These are phyloP conservation scores for Macadamia integrifolia DNA, from an alignment of 164 flowering plant species.

Conservation along the genomic window DNA sequence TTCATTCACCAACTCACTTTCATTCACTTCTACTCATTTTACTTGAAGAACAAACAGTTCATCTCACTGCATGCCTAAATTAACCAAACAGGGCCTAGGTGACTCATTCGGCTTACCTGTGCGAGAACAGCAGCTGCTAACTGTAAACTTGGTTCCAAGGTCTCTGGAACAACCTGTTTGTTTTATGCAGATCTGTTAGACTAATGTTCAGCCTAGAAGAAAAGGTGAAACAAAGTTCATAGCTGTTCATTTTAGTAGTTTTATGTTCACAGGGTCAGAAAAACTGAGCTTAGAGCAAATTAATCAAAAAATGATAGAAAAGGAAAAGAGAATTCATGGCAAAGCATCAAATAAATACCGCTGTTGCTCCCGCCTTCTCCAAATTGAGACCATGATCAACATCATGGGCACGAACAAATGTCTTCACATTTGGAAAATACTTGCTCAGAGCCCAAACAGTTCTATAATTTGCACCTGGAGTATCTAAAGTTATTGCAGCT, in stretches of 20 bases:
- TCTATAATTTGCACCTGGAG: conserved; percentile 99
- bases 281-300: not conserved
- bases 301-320: not conserved
- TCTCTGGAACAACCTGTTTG: conserved; percentile 94
- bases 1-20: too few species aligned
- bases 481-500: conserved; percentile 91
- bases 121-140: conserved; percentile 99
- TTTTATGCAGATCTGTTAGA: not conserved
- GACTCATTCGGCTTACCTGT: conserved; percentile 47
- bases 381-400: conserved; percentile 97
- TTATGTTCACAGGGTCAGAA: not conserved
- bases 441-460: conserved; percentile 99
- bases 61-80: too few species aligned
- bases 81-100: not conserved
- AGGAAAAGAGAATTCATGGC: not conserved
- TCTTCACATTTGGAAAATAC: conserved; percentile 93
- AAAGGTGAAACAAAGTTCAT: not conserved
- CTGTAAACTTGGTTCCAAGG: conserved; percentile 97
- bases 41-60: too few species aligned
- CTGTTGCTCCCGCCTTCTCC: conserved; percentile 99
- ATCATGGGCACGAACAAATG: conserved; percentile 99
- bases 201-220: not conserved
- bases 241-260: not conserved
- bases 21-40: too few species aligned
- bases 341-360: conserved; percentile 44